phyloP scores from a whole-genome alignment of 805 yeast species.

The Wickerhamiella slavikovae region DNA sequence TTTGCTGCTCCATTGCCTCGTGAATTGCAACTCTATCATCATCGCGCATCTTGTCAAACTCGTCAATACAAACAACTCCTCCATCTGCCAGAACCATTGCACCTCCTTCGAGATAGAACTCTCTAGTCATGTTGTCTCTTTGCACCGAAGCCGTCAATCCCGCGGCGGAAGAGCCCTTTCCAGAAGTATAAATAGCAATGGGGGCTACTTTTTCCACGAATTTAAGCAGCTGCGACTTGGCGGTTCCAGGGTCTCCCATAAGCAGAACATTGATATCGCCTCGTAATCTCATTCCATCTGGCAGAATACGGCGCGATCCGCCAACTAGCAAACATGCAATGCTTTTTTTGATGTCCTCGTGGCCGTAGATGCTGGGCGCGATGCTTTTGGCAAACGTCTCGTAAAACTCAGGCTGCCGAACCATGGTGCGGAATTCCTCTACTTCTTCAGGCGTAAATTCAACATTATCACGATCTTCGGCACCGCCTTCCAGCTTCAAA shows the following conservation, averaged over 20 bases:
- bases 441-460: slow-evolving; percentile 84
- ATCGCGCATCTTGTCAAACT: slow-evolving; percentile 97
- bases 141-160: slow-evolving; percentile 98
- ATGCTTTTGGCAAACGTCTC: slow-evolving; percentile 71
- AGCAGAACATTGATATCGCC: slow-evolving; percentile 90
- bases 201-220: slow-evolving; percentile 92
- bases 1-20: slow-evolving; percentile 99
- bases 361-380: slow-evolving; percentile 95
- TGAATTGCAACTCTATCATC: slow-evolving; percentile 98
- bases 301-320: slow-evolving; percentile 77
- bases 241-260: slow-evolving; percentile 98
- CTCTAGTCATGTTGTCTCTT: slow-evolving; percentile 67
- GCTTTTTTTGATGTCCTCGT: slow-evolving; percentile 78
- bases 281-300: slow-evolving; percentile 90
- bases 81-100: slow-evolving; percentile 99
- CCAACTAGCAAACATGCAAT: slow-evolving; percentile 84
- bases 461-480: slow-evolving; percentile 35
- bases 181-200: slow-evolving; percentile 88
- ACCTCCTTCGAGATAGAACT: slow-evolving; percentile 94
- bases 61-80: slow-evolving; percentile 97
- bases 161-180: slow-evolving; percentile 98
- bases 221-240: slow-evolving; percentile 86
- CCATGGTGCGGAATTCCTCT: slow-evolving; percentile 64
- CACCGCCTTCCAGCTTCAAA: slow-evolving; percentile 63
- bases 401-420: slow-evolving; percentile 69